Evolutionary conservation across 1,139 yeast species (phyloP).

Genomic region (Kazachstania sp.): DNA sequence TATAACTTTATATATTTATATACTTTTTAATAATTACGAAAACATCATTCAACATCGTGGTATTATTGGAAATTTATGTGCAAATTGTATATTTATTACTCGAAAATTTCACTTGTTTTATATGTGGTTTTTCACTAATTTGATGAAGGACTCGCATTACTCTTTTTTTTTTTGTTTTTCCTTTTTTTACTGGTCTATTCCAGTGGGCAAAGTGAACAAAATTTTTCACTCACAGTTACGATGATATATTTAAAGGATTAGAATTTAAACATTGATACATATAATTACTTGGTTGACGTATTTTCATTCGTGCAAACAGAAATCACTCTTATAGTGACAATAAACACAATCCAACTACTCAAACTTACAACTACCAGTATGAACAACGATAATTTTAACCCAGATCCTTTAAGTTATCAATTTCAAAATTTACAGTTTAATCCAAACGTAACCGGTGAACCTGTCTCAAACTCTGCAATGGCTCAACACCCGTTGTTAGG

Average conservation of each 20-base stretch:
- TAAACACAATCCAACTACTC: background rate
- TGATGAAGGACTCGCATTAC: background rate
- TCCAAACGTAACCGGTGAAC: background rate
- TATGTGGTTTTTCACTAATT: background rate
- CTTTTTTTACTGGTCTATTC: background rate
- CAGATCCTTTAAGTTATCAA: conserved; percentile 12
- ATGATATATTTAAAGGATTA: background rate
- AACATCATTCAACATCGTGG: background rate
- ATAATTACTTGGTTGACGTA: background rate
- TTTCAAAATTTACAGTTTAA: conserved; percentile 11
- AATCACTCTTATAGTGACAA: background rate
- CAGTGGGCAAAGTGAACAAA: background rate
- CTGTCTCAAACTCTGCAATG: background rate
- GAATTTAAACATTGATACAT: too few relatives aligned
- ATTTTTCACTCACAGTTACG: background rate
- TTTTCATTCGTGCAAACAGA: background rate
- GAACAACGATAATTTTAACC: background rate
- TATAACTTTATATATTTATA: background rate
- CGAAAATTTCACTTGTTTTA: background rate
- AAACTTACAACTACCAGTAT: background rate
- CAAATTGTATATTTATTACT: too few relatives aligned
- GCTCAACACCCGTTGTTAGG: background rate
- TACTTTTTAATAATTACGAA: background rate
- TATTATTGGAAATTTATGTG: background rate
- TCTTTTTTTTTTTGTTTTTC: background rate